Base-by-base conservation (phyloP, 331 rosid genomes). In the Cucumis variabilis region DNA sequence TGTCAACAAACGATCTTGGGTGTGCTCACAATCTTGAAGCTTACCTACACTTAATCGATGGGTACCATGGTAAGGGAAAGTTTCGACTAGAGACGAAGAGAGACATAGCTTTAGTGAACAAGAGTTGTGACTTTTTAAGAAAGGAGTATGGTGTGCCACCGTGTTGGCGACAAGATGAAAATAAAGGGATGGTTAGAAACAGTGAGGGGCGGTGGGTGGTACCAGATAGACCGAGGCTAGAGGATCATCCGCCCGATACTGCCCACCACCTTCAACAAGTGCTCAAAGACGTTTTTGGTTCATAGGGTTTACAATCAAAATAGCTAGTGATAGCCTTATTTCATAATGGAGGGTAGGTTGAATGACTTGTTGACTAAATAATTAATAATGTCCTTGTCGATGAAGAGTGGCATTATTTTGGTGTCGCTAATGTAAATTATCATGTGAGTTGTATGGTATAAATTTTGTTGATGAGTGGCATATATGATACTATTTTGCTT, bases 101-200 rank as follows among this genome's bases (percentile, higher is more conserved):
- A 48, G 98, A 95, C 77, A 91, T 93, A 25, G 98, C 96, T 0
- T 88, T 95, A 0, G 94, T 95, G n/a, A 93, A 95, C 70, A 95
- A 95, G 91, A 90, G 90, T 7, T 90, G 94, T 55, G 91, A 93
- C 46, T 89, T 95, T 3, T 79, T 92, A 46, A 70, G 86, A 78
- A 37, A 65, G 12, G 92, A 93, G 23, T 92, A 89, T 8, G 93
- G 89, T 0, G 94, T 95, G 20, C 98, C 96, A 0, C 92, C 96
- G 0, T 4, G 87, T 19, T 95, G 98, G 98, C 71, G 97, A 60
- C 97, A 95, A 28, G 98, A 95, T 5, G 96, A 95, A 91, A 93
- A 95, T 41, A 93, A 95, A 63, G 98, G 97, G 8, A 93, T 95
- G 94, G 95, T 93, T 11, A 89, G 91, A 70, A 85, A 15, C 15